Conservation (phyloP, 2,329 filamentous ascomycete genomes). For the Podosphaera xanthii region DNA sequence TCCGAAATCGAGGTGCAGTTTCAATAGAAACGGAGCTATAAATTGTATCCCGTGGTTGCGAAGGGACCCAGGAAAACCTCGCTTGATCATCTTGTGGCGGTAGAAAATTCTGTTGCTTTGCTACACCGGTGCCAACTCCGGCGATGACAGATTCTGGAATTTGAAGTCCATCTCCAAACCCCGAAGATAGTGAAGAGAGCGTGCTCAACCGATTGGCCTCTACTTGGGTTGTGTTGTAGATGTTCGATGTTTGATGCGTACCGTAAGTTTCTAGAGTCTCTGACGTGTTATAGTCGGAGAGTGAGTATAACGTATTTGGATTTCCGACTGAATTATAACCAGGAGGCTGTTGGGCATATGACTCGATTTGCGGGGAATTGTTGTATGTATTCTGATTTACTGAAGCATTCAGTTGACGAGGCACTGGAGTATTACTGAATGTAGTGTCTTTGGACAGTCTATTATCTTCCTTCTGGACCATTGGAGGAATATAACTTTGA, state of each 20-base stretch:
- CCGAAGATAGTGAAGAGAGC: conserved; percentile 38
- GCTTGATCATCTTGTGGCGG: conserved; percentile 7
- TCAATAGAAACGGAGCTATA: conserved; percentile 15
- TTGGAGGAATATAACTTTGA: no score
- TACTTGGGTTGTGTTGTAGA: conserved; percentile 6
- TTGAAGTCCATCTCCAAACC: conserved; percentile 39
- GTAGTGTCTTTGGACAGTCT: no score
- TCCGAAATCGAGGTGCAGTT: conserved; percentile 28
- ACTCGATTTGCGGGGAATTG: no score
- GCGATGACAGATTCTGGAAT: conserved; percentile 16
- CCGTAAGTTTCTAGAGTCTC: conserved; percentile 2
- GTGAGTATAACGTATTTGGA: no score
- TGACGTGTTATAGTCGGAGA: conserved; percentile 2
- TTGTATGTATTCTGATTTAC: no score
- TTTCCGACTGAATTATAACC: no score
- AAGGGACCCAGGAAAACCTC: conserved; percentile 14
- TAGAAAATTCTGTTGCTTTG: conserved; percentile 6
- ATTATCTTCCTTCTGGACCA: no score
- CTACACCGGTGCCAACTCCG: background rate
- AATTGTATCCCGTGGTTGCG: conserved; percentile 13
- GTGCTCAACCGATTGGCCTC: conserved; percentile 16
- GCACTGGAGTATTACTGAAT: no score
- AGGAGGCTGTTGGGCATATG: no score
- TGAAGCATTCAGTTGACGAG: no score
- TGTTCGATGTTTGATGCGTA: conserved; percentile 8